Base-by-base conservation (phyloP, 768 basidiomycete genomes). In the Macrolepiota dolichaula region DNA sequence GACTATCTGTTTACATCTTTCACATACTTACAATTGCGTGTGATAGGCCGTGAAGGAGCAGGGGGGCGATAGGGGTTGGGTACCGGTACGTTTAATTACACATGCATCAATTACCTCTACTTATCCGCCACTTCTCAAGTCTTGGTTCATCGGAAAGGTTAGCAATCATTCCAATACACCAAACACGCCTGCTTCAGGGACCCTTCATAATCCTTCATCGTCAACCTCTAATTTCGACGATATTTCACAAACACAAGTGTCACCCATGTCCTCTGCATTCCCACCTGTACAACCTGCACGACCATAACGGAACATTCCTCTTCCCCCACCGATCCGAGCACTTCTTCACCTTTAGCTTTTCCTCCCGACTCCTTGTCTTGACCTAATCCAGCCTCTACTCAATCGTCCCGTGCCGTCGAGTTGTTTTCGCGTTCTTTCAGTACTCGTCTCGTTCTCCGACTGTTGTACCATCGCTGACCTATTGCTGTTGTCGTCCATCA, bases 61-160 rank as follows among this genome's bases (percentile, higher is more conserved):
- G 13, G 87, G 88, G 22, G 96, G 96, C 47, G 91, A 94, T 73
- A 86, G 96, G 64, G 96, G 96, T 38, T 98, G 96, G 96, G 94
- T 97, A 24, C 96, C 96, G 5, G 88, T 89, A 72, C 62, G 87
- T 78, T 32, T 59, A 55, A 27, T 40, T 62, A 44, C 47, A 40
- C 3, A 57, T 40, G 32, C 35, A 63, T 58, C 17, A 36, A 17
- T 36, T 57, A 46, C 24, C 22, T 32, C 51, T 9, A 22, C 42
- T 58, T 40, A 47, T 59, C 70, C 17, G 57, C 42, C 61, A 49
- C 57, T 60, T 57, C 53, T 52, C 11, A 65, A 90, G 81, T 94
- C 93, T 24, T 98, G 96, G 96, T 96, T 93, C 71, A 94, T 96
- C 63, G 94, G 95, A 55, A 97, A 96, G 72, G 85, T 92, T 10